Evolutionary conservation across 768 basidiomycete species (phyloP).

Genomic region (Fomitopsis serialis): DNA sequence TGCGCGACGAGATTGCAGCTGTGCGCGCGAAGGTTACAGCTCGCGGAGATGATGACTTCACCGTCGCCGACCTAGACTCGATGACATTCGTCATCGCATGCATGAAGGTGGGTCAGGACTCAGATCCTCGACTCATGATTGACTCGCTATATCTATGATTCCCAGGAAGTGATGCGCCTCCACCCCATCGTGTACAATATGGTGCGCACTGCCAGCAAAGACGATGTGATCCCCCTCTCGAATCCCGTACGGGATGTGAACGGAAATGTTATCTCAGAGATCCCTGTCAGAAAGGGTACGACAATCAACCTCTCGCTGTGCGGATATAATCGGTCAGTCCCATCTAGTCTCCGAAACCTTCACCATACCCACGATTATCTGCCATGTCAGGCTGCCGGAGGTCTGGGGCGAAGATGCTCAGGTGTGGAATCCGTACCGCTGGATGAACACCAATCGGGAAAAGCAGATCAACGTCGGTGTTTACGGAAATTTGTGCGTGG

Average conservation of each 20-base stretch:
- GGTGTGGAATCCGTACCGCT: constrained; percentile 24
- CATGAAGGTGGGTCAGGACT: constrained; percentile 22
- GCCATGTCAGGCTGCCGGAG: constrained; percentile 14
- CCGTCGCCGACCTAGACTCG: constrained; percentile 26
- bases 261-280: constrained; percentile 19
- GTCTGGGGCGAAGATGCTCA: constrained; percentile 29
- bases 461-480: constrained; percentile 15
- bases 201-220: constrained; percentile 20
- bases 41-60: constrained; percentile 23
- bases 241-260: constrained; percentile 20
- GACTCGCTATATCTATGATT: neutral
- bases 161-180: constrained; percentile 7
- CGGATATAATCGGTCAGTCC: constrained; percentile 28
- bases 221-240: constrained; percentile 30
- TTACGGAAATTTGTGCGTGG: constrained; percentile 11
- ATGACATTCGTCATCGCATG: constrained; percentile 28
- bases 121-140: neutral
- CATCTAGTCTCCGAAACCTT: neutral
- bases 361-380: no score
- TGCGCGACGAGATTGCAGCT: constrained; percentile 23
- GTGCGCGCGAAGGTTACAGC: constrained; percentile 16
- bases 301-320: constrained; percentile 19
- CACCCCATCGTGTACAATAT: constrained; percentile 26
- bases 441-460: constrained; percentile 13
- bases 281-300: constrained; percentile 25